Percentiles rank a stretch among this genome's conserved stretches.
phyloP scores from a whole-genome alignment of 73 alveolate genomes.

The Uronychia setigera region DNA sequence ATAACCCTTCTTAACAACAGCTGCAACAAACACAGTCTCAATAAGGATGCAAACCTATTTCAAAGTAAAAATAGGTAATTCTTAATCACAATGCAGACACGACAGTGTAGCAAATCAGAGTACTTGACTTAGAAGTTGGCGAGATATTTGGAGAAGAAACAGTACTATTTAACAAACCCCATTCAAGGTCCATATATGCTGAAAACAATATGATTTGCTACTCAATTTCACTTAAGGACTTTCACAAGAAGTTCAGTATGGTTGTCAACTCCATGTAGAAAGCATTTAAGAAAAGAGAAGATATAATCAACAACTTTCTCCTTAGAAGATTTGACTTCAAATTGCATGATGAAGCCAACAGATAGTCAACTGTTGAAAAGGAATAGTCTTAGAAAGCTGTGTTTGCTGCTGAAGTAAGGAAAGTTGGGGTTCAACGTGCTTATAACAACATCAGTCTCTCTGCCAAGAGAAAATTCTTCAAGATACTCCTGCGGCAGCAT shows the following conservation, averaged over 20 bases:
- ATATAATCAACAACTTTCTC: neutral
- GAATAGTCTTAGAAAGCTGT: neutral
- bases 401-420: neutral
- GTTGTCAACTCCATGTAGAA: neutral
- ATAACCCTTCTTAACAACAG: neutral
- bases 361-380: neutral
- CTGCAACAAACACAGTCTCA: neutral
- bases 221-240: neutral
- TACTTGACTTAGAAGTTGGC: neutral
- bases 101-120: neutral
- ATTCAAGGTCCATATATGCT: neutral
- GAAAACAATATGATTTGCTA: neutral
- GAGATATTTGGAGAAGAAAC: neutral
- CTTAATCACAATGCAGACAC: neutral
- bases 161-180: neutral
- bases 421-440: neutral
- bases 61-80: no score
- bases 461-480: neutral
- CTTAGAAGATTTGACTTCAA: neutral
- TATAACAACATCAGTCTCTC: neutral
- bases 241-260: neutral
- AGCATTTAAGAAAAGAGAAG: neutral
- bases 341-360: neutral
- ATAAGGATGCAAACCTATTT: no score
- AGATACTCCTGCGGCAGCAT: neutral